Base-by-base conservation (phyloP, 2,329 filamentous ascomycete species). In the Ilyonectria destructans region DNA sequence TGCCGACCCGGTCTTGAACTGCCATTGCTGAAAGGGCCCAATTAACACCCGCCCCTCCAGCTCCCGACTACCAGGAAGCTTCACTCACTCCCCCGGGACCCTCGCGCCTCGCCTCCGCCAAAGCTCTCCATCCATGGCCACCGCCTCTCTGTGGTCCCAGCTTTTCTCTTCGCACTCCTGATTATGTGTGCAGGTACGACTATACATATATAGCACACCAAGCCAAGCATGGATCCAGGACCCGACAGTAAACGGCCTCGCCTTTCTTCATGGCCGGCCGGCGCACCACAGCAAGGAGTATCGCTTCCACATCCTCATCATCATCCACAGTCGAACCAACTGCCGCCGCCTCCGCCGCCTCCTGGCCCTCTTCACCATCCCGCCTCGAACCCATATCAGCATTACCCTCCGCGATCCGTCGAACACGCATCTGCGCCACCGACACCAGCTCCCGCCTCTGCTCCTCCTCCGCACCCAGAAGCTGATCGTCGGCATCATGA, bases 191-290 rank as follows among this genome's bases (percentile, higher is more conserved):
- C 74, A 76, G 67, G 73, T 76, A 76, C 74, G 75, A 73, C 76
- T 77, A 75, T 77, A 80, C 77, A 79, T 78, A 77, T 77, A 77
- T 77, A 80, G 75, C 77, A 76, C 70, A 73, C 52, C 85, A 83
- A 87, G 82, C 58, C 85, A 83, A 87, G 82, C 85, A 90, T 90
- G 89, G 88, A 90, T 82, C 82, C 83, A 83, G 86, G 83, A 81
- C 85, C 87, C 77, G 87, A 90, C 77, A 82, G 80, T 77, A 90
- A 90, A 84, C 87, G 88, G 78, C 86, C 85, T 79, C 88, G 88
- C 82, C 83, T 90, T 74, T 72, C 80, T 57, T 79, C 84, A 78
- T 85, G 85, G 85, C 82, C 85, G 78, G 83, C 80, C 69, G 83
- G 84, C 78, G 81, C 82, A 79, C 80, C 81, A 73, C 83, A 82